Evolutionary conservation across 148 eudicot species (phyloP).

Genomic region (Rhododendron williamsianum): DNA sequence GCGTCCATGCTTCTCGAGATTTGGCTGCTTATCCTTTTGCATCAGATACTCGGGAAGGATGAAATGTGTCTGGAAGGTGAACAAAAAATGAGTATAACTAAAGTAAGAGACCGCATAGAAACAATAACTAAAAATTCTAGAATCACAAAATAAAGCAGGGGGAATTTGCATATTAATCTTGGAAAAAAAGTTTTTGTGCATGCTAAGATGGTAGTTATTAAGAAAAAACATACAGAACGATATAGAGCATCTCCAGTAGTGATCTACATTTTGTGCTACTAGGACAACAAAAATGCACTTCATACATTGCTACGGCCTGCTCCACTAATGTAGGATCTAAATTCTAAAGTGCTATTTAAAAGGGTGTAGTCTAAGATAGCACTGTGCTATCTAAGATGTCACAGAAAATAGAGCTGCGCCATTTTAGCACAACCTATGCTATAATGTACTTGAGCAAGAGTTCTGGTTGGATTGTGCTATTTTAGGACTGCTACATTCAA

Average conservation of each 20-base stretch:
- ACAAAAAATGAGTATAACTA: neutral
- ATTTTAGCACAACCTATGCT: neutral
- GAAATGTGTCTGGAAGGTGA: slow-evolving; percentile 27
- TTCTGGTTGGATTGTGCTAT: neutral
- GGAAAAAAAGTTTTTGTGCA: neutral
- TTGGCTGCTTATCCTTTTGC: slow-evolving; percentile 64
- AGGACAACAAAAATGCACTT: neutral
- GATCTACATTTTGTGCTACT: neutral
- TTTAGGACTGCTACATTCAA: neutral
- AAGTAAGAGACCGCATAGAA: neutral
- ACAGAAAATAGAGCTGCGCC: neutral
- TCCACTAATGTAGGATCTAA: neutral
- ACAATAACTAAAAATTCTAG: neutral
- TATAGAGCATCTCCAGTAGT: neutral
- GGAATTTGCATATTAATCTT: neutral
- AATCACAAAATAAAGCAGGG: neutral
- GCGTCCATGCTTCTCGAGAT: slow-evolving; percentile 55
- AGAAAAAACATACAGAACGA: neutral
- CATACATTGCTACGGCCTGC: neutral
- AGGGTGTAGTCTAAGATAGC: neutral
- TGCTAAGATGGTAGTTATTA: neutral
- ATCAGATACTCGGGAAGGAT: slow-evolving; percentile 71
- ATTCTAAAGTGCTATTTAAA: neutral
- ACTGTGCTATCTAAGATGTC: neutral
- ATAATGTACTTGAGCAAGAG: neutral